These are phyloP conservation scores for Neurospora crassa DNA, from an alignment of 2,329 filamentous ascomycete genomes.

Conservation along the genomic window DNA sequence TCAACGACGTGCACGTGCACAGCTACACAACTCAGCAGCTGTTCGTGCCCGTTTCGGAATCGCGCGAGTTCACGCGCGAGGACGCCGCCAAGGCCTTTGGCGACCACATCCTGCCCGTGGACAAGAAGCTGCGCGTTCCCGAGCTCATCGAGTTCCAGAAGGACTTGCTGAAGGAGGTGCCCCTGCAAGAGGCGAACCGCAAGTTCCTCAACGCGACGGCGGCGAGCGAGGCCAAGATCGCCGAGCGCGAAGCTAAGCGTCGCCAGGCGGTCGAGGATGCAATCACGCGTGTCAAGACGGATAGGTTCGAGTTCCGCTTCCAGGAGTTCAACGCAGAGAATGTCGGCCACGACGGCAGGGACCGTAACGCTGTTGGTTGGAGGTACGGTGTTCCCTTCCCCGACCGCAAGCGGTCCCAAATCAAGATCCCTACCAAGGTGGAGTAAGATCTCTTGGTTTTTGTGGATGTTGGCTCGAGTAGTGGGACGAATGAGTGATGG, in stretches of 20 bases:
- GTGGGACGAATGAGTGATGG: neutral
- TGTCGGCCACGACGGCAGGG: conserved; percentile 44
- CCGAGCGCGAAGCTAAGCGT: conserved; percentile 22
- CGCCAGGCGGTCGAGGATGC: conserved; percentile 28
- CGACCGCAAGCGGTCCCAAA: conserved; percentile 52
- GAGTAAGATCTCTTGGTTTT: conserved; percentile 27
- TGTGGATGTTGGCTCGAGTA: neutral
- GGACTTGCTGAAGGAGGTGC: conserved; percentile 30
- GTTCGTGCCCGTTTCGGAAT: conserved; percentile 56
- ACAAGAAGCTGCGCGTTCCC: conserved; percentile 51
- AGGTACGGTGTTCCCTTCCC: conserved; percentile 54
- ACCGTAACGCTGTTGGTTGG: conserved; percentile 45
- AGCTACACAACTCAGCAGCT: conserved; percentile 52
- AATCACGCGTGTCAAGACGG: conserved; percentile 36
- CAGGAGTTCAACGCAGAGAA: conserved; percentile 47
- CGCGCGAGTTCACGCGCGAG: conserved; percentile 51
- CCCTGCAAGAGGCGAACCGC: conserved; percentile 26
- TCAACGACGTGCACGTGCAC: conserved; percentile 58
- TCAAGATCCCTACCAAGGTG: conserved; percentile 60
- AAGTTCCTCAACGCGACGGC: conserved; percentile 31
- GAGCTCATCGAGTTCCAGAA: conserved; percentile 49
- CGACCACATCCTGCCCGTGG: conserved; percentile 47
- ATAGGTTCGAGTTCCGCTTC: conserved; percentile 54
- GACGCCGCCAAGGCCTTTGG: conserved; percentile 59
- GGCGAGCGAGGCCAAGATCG: conserved; percentile 32